Conservation (phyloP, 1,284 basidiomycete genomes). For the Sporisorium reilianum region DNA sequence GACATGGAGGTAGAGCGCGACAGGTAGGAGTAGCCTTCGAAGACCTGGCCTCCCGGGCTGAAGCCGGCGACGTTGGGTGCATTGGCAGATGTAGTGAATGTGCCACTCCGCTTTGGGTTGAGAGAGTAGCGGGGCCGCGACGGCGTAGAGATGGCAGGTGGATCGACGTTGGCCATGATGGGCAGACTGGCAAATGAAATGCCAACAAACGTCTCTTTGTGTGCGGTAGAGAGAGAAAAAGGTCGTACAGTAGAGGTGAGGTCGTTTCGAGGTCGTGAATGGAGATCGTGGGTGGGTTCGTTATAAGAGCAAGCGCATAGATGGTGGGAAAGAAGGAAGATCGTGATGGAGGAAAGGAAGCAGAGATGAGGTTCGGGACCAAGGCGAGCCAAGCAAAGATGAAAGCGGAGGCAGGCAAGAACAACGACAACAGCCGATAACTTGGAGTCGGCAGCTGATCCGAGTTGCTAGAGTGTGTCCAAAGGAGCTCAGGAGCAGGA, state of each 20-base stretch:
- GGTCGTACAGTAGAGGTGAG: conserved; percentile 2
- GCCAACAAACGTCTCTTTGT: background rate
- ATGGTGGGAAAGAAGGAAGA: conserved; percentile 4
- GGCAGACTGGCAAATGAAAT: background rate
- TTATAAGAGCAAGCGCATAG: conserved; percentile 30
- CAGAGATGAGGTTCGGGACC: conserved; percentile 3
- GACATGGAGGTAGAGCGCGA: conserved; percentile 54
- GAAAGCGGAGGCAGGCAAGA: background rate
- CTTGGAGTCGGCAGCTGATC: conserved; percentile 4
- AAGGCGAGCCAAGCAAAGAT: background rate
- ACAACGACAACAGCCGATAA: background rate
- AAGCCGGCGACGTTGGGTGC: conserved; percentile 53
- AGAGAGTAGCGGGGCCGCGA: conserved; percentile 42
- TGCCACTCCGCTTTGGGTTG: conserved; percentile 26
- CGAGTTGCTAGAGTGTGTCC: background rate
- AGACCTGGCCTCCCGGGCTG: conserved; percentile 58
- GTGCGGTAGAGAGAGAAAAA: background rate
- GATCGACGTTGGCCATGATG: conserved; percentile 33
- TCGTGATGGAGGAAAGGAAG: conserved; percentile 6
- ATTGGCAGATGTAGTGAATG: conserved; percentile 17
- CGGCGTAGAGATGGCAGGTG: conserved; percentile 43
- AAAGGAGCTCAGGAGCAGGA: conserved; percentile 19
- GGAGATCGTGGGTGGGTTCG: conserved; percentile 10
- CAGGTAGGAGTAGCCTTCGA: conserved; percentile 63
- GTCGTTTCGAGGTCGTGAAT: conserved; percentile 13